phyloP scores from a whole-genome alignment of 352 stramenopile species.

The Plasmopara muralis region DNA sequence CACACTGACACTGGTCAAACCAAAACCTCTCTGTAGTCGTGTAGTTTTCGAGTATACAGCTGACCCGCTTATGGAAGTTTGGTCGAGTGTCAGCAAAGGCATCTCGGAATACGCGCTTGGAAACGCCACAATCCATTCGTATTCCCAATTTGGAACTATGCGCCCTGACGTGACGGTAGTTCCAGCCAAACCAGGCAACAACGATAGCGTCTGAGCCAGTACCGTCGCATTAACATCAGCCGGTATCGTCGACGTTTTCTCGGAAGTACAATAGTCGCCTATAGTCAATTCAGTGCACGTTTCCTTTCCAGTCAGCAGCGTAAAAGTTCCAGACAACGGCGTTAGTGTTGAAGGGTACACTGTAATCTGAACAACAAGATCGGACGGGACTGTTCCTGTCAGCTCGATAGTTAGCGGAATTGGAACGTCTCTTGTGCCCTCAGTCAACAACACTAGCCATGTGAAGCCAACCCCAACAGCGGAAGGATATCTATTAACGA shows the following conservation, averaged over 20 bases:
- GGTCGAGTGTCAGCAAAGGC: conserved; percentile 30
- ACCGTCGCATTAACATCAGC: conserved; percentile 40
- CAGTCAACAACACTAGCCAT: conserved; percentile 34
- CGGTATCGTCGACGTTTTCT: conserved; percentile 32
- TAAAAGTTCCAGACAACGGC: conserved; percentile 50
- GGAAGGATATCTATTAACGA: conserved; percentile 34
- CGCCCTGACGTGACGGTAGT: conserved; percentile 36
- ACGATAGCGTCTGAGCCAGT: conserved; percentile 48
- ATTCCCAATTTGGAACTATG: conserved; percentile 25
- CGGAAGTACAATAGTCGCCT: conserved; percentile 37
- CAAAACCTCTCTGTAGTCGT: conserved; percentile 30
- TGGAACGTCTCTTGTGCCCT: conserved; percentile 13
- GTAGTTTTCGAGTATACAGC: conserved; percentile 6
- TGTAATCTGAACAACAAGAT: conserved; percentile 23
- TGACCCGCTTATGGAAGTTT: conserved; percentile 14
- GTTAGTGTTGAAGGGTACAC: conserved; percentile 23
- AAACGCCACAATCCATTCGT: conserved; percentile 42
- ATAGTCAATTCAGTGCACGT: conserved; percentile 46
- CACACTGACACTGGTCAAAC: conserved; percentile 51
- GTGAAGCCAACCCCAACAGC: conserved; percentile 31
- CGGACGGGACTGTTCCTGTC: conserved; percentile 12
- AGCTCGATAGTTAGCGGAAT: conserved; percentile 29
- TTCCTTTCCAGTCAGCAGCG: conserved; percentile 45
- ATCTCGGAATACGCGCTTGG: conserved; percentile 28
- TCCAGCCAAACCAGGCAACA: conserved; percentile 49